Evolutionary conservation across 179 eudicot species (phyloP).

Genomic region (Carnegiea gigantea): DNA sequence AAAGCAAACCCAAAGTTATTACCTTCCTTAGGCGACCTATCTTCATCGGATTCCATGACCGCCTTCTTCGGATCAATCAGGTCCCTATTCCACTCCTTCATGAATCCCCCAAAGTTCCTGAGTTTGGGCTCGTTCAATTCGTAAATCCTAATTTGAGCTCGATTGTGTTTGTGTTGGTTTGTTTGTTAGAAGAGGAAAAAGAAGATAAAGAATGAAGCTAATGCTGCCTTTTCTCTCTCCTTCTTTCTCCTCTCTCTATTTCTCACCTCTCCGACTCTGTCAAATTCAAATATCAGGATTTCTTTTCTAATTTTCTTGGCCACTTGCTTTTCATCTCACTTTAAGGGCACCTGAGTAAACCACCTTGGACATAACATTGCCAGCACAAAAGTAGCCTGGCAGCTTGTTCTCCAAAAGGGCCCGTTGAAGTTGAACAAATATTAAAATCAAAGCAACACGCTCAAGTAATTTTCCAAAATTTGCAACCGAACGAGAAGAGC

Average conservation of each 20-base stretch:
- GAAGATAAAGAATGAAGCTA: slow-evolving; percentile 19
- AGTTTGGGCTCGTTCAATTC: neutral
- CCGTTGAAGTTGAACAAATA: too few species aligned
- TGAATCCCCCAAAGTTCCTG: slow-evolving; percentile 8
- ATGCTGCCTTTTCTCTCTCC: too few species aligned
- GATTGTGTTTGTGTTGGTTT: neutral
- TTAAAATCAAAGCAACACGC: too few species aligned
- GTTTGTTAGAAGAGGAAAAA: slow-evolving; percentile 2
- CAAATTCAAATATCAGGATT: neutral
- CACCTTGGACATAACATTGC: too few species aligned
- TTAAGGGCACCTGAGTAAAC: too few species aligned
- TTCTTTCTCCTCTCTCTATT: slow-evolving; percentile 8
- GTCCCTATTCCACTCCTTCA: slow-evolving; percentile 54
- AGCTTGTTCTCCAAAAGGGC: too few species aligned
- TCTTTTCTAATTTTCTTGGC: neutral
- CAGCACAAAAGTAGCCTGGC: too few species aligned
- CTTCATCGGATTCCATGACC: slow-evolving; percentile 54
- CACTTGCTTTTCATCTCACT: too few species aligned
- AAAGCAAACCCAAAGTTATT: slow-evolving; percentile 71
- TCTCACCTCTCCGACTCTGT: neutral
- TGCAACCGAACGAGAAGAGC: too few species aligned
- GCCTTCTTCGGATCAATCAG: slow-evolving; percentile 56
- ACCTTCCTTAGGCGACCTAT: slow-evolving; percentile 35
- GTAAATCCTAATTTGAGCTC: slow-evolving; percentile 12
- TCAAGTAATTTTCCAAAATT: too few species aligned